Percentiles rank a stretch among this genome's conserved stretches.
Conservation (phyloP, 352 stramenopile genomes). For the Globisporangium cylindrosporum region DNA sequence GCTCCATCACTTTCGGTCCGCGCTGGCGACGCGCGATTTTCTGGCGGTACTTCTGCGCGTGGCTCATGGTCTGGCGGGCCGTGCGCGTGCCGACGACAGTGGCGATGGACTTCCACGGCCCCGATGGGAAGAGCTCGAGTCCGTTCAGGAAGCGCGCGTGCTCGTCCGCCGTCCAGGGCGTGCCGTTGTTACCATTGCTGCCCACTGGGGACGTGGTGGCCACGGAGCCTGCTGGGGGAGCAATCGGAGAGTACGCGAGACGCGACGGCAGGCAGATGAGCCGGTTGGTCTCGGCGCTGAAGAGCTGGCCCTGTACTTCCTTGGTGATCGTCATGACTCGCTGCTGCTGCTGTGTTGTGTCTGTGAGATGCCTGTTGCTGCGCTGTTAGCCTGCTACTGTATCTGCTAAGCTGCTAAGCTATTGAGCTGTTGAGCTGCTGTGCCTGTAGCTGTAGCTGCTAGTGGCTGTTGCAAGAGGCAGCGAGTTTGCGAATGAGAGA, state of each 20-base stretch:
- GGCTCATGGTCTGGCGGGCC: slow-evolving; percentile 51
- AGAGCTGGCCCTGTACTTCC: slow-evolving; percentile 32
- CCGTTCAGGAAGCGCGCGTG: slow-evolving; percentile 47
- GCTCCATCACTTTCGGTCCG: background rate
- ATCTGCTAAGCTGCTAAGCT: no score
- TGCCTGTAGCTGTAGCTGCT: slow-evolving; percentile 4
- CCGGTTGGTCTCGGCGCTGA: slow-evolving; percentile 32
- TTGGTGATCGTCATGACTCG: slow-evolving; percentile 36
- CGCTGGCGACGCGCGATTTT: slow-evolving; percentile 33
- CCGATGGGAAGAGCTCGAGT: slow-evolving; percentile 43
- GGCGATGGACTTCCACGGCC: slow-evolving; percentile 47
- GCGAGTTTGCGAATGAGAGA: slow-evolving; percentile 2
- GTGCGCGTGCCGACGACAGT: slow-evolving; percentile 44
- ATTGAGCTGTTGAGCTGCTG: no score
- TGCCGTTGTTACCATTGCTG: slow-evolving; percentile 14
- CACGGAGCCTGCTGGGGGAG: background rate
- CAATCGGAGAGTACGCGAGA: no score
- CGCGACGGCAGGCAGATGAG: slow-evolving; percentile 29
- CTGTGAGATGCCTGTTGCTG: no score
- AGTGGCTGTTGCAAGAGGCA: slow-evolving; percentile 4
- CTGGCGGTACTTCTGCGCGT: slow-evolving; percentile 57
- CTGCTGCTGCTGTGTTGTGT: slow-evolving; percentile 3
- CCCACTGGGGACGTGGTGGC: background rate
- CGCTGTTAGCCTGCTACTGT: no score
- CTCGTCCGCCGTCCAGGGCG: slow-evolving; percentile 44